phyloP scores from a whole-genome alignment of 768 basidiomycete species.

The Lactarius quietus region DNA sequence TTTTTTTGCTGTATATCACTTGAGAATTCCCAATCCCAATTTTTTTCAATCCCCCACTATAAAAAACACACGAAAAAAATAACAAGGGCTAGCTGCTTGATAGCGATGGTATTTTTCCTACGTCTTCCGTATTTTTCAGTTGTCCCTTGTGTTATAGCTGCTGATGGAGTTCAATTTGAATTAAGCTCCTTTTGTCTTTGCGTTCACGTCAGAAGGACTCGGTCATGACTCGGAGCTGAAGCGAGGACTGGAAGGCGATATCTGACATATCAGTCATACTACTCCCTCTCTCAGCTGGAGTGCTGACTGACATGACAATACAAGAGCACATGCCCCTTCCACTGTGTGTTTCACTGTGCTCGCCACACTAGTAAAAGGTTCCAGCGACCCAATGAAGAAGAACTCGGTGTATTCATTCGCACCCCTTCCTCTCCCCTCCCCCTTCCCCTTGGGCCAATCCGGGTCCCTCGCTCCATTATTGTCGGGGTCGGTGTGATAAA shows the following conservation, averaged over 20 bases:
- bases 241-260: not conserved
- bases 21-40: too few species aligned
- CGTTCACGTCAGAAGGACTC: too few species aligned
- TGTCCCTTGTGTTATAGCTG: slow-evolving; percentile 14
- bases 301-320: too few species aligned
- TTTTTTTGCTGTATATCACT: slow-evolving; percentile 23
- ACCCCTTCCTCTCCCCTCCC: too few species aligned
- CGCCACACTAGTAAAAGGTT: too few species aligned
- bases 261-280: too few species aligned
- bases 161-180: slow-evolving; percentile 2
- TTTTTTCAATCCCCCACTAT: not conserved
- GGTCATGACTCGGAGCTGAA: not conserved
- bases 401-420: too few species aligned
- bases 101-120: not conserved
- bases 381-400: too few species aligned
- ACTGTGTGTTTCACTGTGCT: too few species aligned
- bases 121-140: not conserved
- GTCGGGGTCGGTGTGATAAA: not conserved
- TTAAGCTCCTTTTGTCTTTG: slow-evolving; percentile 1
- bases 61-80: not conserved
- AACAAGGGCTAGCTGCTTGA: not conserved
- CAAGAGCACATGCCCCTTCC: too few species aligned
- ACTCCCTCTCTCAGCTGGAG: too few species aligned
- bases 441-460: not conserved
- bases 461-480: not conserved